Percentiles rank a stretch among this genome's conserved stretches.
Conservation (phyloP, 2,329 filamentous ascomycete species). For the Aspergillus pseudonomiae region DNA sequence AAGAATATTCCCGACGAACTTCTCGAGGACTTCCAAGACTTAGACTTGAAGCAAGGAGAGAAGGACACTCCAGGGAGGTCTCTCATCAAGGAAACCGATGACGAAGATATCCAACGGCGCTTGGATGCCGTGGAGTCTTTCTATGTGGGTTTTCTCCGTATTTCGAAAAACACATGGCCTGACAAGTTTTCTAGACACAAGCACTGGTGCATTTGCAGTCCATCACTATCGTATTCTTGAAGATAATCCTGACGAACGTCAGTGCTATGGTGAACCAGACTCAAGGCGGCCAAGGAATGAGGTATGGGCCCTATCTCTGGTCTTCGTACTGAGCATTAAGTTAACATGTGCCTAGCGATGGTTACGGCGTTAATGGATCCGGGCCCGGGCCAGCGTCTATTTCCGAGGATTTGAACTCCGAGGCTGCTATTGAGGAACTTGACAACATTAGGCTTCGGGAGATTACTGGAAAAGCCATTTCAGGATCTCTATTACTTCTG, state of each 20-base stretch:
- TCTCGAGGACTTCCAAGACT: constrained; percentile 32
- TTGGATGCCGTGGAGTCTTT: constrained; percentile 77
- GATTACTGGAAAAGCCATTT: constrained; percentile 87
- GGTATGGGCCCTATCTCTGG: constrained; percentile 47
- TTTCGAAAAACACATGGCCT: not conserved
- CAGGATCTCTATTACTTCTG: constrained; percentile 82
- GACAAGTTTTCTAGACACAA: constrained; percentile 57
- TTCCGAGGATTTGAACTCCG: constrained; percentile 31
- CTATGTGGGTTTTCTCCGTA: constrained; percentile 66
- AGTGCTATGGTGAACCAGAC: constrained; percentile 74
- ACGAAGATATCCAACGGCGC: constrained; percentile 53
- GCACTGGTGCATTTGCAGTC: constrained; percentile 87
- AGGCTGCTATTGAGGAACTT: constrained; percentile 68
- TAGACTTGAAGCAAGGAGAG: constrained; percentile 24
- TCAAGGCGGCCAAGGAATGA: constrained; percentile 48
- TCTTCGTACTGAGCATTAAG: not conserved
- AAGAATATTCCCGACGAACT: constrained; percentile 48
- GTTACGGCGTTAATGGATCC: constrained; percentile 31
- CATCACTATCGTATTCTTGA: constrained; percentile 87
- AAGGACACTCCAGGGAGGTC: constrained; percentile 17
- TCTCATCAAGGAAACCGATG: constrained; percentile 35
- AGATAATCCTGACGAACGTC: constrained; percentile 83
- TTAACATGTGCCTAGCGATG: constrained; percentile 21
- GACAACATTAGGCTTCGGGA: constrained; percentile 82
- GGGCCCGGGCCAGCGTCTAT: constrained; percentile 20